These are phyloP conservation scores for Alternaria sp. DNA, from an alignment of 2,329 filamentous ascomycete genomes.

Conservation along the genomic window DNA sequence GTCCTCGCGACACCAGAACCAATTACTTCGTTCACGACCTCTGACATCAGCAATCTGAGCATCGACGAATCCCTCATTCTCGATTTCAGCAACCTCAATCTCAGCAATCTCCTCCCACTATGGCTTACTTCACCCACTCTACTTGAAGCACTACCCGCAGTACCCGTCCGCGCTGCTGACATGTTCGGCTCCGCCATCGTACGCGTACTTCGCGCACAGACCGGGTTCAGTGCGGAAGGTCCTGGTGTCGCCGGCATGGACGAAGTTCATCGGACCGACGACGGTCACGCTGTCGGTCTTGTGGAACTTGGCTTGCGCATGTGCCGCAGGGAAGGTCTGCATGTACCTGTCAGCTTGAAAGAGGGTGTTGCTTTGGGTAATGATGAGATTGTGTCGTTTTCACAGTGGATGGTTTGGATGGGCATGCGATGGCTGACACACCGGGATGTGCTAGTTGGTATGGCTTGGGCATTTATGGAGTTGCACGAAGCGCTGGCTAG, in stretches of 20 bases:
- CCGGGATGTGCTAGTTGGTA: conserved; percentile 37
- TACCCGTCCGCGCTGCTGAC: conserved; percentile 45
- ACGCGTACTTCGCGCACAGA: conserved; percentile 49
- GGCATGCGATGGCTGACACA: conserved; percentile 27
- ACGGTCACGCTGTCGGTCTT: conserved; percentile 34
- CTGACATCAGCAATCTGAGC: background rate
- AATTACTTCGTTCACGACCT: background rate
- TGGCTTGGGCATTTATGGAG: conserved; percentile 44
- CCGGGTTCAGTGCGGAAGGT: conserved; percentile 48
- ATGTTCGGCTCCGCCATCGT: conserved; percentile 45
- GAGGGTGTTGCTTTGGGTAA: conserved; percentile 26
- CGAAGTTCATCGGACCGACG: conserved; percentile 39
- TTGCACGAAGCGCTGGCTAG: conserved; percentile 16
- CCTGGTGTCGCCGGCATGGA: conserved; percentile 50
- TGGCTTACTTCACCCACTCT: conserved; percentile 50
- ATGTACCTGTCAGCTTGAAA: conserved; percentile 27
- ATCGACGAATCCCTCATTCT: background rate
- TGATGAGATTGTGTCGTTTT: conserved; percentile 50
- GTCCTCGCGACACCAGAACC: conserved; percentile 6
- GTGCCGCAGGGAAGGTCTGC: conserved; percentile 21
- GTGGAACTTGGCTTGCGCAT: conserved; percentile 43
- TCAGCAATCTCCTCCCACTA: conserved; percentile 40
- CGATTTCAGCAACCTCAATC: background rate
- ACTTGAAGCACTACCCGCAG: conserved; percentile 47
- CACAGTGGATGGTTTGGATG: conserved; percentile 19